Conservation (phyloP, 2,329 filamentous ascomycete genomes). For the Rutstroemia sp. region DNA sequence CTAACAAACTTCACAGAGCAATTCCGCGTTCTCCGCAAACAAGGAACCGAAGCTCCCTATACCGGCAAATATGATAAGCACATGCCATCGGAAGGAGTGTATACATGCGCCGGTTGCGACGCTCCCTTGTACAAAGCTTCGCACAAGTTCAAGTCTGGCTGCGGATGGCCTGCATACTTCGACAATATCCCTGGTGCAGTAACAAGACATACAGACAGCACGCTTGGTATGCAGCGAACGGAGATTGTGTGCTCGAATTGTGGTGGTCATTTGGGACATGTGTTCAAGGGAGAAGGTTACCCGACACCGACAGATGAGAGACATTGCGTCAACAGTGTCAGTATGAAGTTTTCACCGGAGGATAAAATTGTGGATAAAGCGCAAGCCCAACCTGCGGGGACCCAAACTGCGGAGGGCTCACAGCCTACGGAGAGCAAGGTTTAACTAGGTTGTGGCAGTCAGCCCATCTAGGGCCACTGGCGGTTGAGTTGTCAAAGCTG, state of each 20-base stretch:
- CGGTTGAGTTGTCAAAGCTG: no score
- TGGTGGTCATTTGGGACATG: slow-evolving; percentile 84
- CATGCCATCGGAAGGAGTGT: slow-evolving; percentile 66
- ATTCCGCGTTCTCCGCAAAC: slow-evolving; percentile 86
- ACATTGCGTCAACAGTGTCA: slow-evolving; percentile 94
- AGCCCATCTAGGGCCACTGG: no score
- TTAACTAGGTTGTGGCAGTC: neutral
- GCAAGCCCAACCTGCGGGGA: slow-evolving; percentile 25
- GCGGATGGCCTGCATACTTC: slow-evolving; percentile 97
- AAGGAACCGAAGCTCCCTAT: slow-evolving; percentile 79
- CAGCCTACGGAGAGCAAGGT: neutral
- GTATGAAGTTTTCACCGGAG: slow-evolving; percentile 69
- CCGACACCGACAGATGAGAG: slow-evolving; percentile 85
- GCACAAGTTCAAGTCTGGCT: slow-evolving; percentile 94
- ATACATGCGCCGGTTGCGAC: slow-evolving; percentile 79
- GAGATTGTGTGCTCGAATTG: slow-evolving; percentile 96
- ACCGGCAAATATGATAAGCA: slow-evolving; percentile 86
- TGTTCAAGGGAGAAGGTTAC: slow-evolving; percentile 85
- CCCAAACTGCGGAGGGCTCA: neutral
- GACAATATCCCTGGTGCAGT: slow-evolving; percentile 91
- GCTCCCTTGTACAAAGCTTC: slow-evolving; percentile 85
- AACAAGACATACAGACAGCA: slow-evolving; percentile 67
- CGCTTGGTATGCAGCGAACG: slow-evolving; percentile 75
- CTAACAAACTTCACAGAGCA: slow-evolving; percentile 57
- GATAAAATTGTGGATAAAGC: slow-evolving; percentile 44